Percentiles rank a stretch among this genome's conserved stretches.
Conservation (phyloP, 1,139 yeast species). For the Yamadazyma triangularis region DNA sequence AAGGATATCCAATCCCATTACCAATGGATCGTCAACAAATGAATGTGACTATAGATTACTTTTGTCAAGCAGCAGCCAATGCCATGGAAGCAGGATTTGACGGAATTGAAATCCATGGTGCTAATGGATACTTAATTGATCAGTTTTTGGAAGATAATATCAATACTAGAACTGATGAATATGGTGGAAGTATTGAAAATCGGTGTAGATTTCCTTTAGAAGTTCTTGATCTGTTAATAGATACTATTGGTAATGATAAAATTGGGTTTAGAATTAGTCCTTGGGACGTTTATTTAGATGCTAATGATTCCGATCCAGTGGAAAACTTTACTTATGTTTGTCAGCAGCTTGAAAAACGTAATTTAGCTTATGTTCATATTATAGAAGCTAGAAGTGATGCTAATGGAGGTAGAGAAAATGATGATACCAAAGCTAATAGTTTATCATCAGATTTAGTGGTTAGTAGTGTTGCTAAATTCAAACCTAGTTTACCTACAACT, state of each 20-base stretch:
- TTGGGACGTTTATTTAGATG: constrained; percentile 16
- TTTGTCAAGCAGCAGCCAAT: constrained; percentile 39
- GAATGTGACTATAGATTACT: constrained; percentile 31
- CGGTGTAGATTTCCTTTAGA: constrained; percentile 51
- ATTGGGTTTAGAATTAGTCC: constrained; percentile 22
- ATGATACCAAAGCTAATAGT: constrained; percentile 2
- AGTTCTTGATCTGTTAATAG: constrained; percentile 46
- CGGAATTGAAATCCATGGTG: constrained; percentile 65
- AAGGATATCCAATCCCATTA: constrained; percentile 13
- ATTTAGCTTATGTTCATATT: constrained; percentile 20
- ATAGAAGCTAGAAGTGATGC: constrained; percentile 20
- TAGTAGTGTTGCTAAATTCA: constrained; percentile 13
- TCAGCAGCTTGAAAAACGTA: constrained; percentile 15
- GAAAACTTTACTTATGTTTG: constrained; percentile 13
- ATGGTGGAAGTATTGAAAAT: constrained; percentile 54
- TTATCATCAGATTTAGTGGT: constrained; percentile 7
- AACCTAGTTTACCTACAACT: constrained; percentile 10
- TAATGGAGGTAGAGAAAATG: constrained; percentile 16
- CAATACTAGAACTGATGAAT: constrained; percentile 61
- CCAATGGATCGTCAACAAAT: constrained; percentile 39
- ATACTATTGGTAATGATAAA: constrained; percentile 24
- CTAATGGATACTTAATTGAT: constrained; percentile 66
- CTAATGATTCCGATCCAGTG: constrained; percentile 13
- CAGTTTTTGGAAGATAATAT: constrained; percentile 48
- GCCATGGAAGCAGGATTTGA: constrained; percentile 62